Percentiles rank a stretch among this genome's conserved stretches.
Evolutionary conservation across 2,329 filamentous ascomycete species (phyloP).

Genomic region (Westerdykella aurantiaca): DNA sequence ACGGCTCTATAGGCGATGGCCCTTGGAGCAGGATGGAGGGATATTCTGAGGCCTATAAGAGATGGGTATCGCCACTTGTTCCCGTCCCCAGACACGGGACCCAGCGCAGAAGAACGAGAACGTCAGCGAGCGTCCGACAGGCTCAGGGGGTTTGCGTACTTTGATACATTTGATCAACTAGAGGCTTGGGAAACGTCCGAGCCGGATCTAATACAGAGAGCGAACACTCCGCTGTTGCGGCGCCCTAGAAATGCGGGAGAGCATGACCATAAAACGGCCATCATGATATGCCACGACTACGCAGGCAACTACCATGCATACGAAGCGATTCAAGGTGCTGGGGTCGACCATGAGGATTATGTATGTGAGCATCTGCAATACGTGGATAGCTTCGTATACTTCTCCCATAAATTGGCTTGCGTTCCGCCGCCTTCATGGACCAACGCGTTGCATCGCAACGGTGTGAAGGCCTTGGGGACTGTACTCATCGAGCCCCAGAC

Average conservation of each 20-base stretch:
- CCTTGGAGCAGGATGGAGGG: constrained; percentile 29
- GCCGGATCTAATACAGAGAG: constrained; percentile 32
- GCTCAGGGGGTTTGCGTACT: constrained; percentile 38
- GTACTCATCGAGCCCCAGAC: constrained; percentile 41
- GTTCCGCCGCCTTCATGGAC: constrained; percentile 44
- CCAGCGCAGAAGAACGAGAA: constrained; percentile 29
- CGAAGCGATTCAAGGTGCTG: constrained; percentile 32
- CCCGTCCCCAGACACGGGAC: constrained; percentile 29
- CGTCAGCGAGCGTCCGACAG: constrained; percentile 27
- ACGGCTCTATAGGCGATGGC: background rate
- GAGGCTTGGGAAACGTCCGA: constrained; percentile 27
- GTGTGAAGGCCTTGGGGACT: constrained; percentile 41
- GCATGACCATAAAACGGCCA: constrained; percentile 21
- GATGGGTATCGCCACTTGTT: constrained; percentile 37
- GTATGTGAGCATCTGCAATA: constrained; percentile 42
- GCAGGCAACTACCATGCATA: constrained; percentile 43
- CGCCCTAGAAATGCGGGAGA: constrained; percentile 6
- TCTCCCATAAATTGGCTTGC: constrained; percentile 44
- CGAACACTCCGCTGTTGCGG: constrained; percentile 36
- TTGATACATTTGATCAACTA: constrained; percentile 39
- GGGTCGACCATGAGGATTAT: constrained; percentile 32
- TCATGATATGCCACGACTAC: constrained; percentile 34
- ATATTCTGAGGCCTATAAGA: constrained; percentile 36
- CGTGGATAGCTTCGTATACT: constrained; percentile 44
- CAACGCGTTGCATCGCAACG: constrained; percentile 44